Base-by-base conservation (phyloP, 163 green algal species). In the Prototheca cutis region DNA sequence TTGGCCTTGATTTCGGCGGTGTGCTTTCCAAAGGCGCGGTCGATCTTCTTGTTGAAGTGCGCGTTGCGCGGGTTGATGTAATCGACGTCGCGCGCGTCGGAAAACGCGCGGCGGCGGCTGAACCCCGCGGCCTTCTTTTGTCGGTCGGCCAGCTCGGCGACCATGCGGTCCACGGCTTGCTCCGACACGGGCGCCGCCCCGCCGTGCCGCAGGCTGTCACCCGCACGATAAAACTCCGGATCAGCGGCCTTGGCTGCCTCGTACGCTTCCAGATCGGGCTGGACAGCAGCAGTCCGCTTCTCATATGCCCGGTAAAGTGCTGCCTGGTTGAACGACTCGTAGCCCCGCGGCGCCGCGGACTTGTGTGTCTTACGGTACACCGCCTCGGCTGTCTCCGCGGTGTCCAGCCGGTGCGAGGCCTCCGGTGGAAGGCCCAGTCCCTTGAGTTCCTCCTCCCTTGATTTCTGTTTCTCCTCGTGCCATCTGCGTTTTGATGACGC, bases 21-120 rank as follows among this genome's bases (percentile, higher is more conserved):
- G 65, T 75, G 67, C 40, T 57, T 62, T 4, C 78, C 83, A 69
- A 90, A 96, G 3, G 79, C 74, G 23, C 87, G 77, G 58, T 95
- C 84, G 53, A 98, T 88, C 79, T 95, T 95, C 71, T 86, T 86
- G 80, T 98, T 98, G 82, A 96, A 98, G 67, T 92, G 76, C 34
- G 81, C 87, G 65, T 99, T 99, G 62, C 87, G 77, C 30, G 88
- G 71, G 77, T 98, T 98, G 81, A 99, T 98, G 74, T 80, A 90
- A 75, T 96, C 88, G 23, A 98, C 82, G 65, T 97, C 88, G 55
- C 83, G 75, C 61, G 83, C 72, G 3, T 78, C 67, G 34, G 76
- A 49, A 61, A 71, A 67, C 48, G 58, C 66, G 29, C 83, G 59
- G 15, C 82, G 66, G 19, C 83, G 63, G 36, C 66, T 82, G 63